These are phyloP conservation scores for Cytospora chrysosperma DNA, from an alignment of 2,329 filamentous ascomycete genomes.

Conservation along the genomic window DNA sequence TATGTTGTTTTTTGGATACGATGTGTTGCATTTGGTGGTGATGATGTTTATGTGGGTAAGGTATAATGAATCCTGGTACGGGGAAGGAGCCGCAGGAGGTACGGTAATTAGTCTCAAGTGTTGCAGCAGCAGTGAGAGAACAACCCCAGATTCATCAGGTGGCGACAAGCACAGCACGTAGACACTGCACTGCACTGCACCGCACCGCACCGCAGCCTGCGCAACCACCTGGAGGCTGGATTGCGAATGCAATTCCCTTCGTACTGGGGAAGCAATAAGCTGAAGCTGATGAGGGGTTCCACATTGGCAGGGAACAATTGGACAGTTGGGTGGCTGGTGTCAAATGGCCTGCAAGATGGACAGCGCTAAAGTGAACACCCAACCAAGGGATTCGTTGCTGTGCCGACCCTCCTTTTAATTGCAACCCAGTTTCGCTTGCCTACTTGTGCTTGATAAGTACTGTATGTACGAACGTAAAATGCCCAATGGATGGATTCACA, in stretches of 20 bases:
- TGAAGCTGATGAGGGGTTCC: conserved; percentile 1
- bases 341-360: background rate
- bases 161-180: background rate
- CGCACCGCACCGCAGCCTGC: background rate
- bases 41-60: background rate
- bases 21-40: background rate
- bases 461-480: background rate
- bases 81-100: background rate
- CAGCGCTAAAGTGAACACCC: conserved; percentile 11
- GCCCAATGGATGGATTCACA: background rate
- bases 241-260: background rate
- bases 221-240: background rate
- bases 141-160: background rate
- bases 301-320: background rate
- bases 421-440: background rate
- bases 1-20: background rate
- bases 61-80: background rate
- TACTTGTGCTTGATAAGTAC: too few relatives aligned
- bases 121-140: background rate
- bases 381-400: conserved; percentile 6
- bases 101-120: too few relatives aligned
- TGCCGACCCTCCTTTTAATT: conserved; percentile 15
- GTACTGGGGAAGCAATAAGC: background rate
- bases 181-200: background rate
- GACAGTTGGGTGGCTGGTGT: background rate